A percentile compares a stretch with the other conserved stretches of the same genome.
Conservation (phyloP, 192 early-diverging fungal genomes). For the Mortierella antarctica region DNA sequence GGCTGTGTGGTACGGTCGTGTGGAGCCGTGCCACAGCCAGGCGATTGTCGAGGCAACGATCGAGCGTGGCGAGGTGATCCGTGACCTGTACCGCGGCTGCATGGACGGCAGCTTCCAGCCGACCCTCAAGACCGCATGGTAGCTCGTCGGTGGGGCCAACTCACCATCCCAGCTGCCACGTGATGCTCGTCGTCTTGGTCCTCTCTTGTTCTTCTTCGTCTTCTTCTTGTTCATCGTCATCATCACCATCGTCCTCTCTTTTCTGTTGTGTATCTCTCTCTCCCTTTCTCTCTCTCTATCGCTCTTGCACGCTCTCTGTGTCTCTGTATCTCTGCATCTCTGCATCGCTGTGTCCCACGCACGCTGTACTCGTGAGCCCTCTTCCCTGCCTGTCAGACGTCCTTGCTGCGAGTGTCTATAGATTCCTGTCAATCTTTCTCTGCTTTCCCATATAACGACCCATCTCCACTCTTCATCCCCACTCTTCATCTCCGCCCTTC, state of each 20-base stretch:
- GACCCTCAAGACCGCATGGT: constrained; percentile 25
- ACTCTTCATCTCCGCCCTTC: background rate
- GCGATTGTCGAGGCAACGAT: constrained; percentile 64
- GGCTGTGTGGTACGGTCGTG: constrained; percentile 73
- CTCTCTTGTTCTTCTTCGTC: background rate
- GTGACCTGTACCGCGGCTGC: constrained; percentile 64
- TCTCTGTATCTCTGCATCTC: background rate
- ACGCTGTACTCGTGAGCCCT: background rate
- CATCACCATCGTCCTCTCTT: background rate
- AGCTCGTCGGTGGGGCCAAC: background rate
- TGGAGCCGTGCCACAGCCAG: constrained; percentile 61
- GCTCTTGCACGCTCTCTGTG: background rate
- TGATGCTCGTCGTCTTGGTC: too few species aligned
- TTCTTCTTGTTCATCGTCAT: background rate
- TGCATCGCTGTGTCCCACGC: background rate
- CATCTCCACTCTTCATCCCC: background rate
- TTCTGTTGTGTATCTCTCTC: background rate
- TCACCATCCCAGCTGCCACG: too few species aligned
- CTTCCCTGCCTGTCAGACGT: background rate
- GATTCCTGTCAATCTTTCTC: background rate
- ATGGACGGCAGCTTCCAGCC: constrained; percentile 59
- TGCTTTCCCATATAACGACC: background rate
- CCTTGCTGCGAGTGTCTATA: background rate
- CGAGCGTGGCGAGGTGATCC: constrained; percentile 61
- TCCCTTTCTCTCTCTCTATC: background rate